Conservation (phyloP, 2,329 filamentous ascomycete species). For the Alternaria hordeiaustralica region DNA sequence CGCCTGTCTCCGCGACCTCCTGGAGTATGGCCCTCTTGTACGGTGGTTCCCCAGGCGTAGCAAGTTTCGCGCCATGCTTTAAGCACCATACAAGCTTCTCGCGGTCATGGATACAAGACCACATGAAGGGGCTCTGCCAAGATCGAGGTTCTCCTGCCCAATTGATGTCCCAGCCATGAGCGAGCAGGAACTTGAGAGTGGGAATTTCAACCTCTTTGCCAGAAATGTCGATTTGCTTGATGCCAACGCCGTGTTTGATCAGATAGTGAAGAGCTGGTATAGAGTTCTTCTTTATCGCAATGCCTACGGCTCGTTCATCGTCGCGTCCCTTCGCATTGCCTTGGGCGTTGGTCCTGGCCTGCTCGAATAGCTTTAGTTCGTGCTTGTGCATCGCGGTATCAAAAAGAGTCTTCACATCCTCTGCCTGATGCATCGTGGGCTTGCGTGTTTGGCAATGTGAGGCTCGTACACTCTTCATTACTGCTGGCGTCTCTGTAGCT, state of each 20-base stretch:
- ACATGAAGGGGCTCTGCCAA: background rate
- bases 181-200: background rate
- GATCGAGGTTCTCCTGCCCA: background rate
- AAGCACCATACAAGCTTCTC: background rate
- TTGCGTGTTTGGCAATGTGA: background rate
- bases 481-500: background rate
- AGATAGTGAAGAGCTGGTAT: background rate
- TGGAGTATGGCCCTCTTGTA: background rate
- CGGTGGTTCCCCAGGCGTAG: background rate
- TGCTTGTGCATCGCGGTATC: background rate
- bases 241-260: background rate
- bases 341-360: background rate
- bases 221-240: background rate
- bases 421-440: background rate
- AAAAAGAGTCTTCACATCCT: background rate
- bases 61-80: background rate
- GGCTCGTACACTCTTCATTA: background rate
- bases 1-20: background rate
- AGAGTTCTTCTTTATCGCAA: background rate
- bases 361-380: background rate
- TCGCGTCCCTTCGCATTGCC: background rate
- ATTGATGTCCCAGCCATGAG: conserved; percentile 1
- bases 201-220: background rate
- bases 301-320: background rate
- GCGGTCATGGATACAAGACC: background rate